Evolutionary conservation across 257 asterid genomes (phyloP).

Genomic region (Voacanga thouarsii): DNA sequence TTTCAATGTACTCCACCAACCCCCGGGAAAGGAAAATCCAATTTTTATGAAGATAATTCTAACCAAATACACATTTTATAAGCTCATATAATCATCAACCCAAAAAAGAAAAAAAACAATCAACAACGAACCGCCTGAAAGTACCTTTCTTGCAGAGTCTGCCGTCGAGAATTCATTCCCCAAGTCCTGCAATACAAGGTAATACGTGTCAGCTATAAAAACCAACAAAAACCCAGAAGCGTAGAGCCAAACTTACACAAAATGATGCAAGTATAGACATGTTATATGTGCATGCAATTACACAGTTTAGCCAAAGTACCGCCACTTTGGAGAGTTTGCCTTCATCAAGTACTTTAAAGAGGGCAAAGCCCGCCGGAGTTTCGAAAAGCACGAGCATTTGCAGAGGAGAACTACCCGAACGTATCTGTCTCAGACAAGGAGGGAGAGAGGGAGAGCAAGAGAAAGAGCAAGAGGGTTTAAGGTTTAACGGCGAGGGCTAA

Average conservation of each 20-base stretch:
- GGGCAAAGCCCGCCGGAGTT: conserved; percentile 63
- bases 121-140: neutral
- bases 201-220: neutral
- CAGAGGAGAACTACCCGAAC: neutral
- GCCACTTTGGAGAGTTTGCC: conserved; percentile 58
- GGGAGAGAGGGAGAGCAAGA: neutral
- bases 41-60: no score
- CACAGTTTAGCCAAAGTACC: conserved; percentile 17
- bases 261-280: neutral
- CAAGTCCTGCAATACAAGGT: conserved; percentile 49
- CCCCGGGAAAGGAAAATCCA: no score
- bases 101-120: neutral
- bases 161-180: conserved; percentile 63
- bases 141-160: conserved; percentile 78
- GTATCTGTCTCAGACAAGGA: neutral
- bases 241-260: neutral
- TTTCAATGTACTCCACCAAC: neutral
- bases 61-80: neutral
- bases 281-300: neutral
- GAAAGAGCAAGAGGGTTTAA: neutral
- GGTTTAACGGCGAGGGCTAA: conserved; percentile 8
- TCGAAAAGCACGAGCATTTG: conserved; percentile 47
- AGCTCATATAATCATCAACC: neutral
- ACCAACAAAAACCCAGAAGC: neutral
- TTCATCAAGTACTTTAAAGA: conserved; percentile 57